phyloP scores from a whole-genome alignment of 2,329 filamentous ascomycete genomes.

The Zymoseptoria ardabiliae region DNA sequence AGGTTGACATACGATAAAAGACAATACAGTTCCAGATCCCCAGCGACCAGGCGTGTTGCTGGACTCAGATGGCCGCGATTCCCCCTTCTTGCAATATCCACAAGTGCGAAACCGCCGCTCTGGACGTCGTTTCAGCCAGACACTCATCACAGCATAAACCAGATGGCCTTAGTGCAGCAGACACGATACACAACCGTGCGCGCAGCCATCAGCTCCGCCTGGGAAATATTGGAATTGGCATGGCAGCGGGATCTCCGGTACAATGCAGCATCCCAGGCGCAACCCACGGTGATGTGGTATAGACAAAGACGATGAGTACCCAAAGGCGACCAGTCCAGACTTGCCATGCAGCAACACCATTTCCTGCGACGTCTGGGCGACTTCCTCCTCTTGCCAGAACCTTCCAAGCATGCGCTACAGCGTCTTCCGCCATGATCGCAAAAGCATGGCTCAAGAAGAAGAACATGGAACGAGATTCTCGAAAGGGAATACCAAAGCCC shows the following conservation, averaged over 20 bases:
- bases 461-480: background rate
- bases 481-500: background rate
- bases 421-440: background rate
- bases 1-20: background rate
- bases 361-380: background rate
- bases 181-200: background rate
- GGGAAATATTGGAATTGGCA: background rate
- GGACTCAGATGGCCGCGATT: background rate
- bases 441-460: background rate
- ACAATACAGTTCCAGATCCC: too few relatives aligned
- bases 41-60: background rate
- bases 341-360: background rate
- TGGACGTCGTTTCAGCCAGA: background rate
- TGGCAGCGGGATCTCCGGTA: background rate
- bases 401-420: background rate
- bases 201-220: background rate
- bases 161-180: too few relatives aligned
- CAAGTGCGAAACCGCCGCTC: background rate
- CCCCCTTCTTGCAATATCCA: background rate
- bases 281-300: background rate
- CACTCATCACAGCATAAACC: background rate
- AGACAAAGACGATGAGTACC: background rate
- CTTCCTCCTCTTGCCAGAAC: background rate
- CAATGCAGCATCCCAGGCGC: background rate
- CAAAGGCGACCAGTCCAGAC: background rate